Conservation (phyloP, 2,329 filamentous ascomycete genomes). For the Fusarium sp. region DNA sequence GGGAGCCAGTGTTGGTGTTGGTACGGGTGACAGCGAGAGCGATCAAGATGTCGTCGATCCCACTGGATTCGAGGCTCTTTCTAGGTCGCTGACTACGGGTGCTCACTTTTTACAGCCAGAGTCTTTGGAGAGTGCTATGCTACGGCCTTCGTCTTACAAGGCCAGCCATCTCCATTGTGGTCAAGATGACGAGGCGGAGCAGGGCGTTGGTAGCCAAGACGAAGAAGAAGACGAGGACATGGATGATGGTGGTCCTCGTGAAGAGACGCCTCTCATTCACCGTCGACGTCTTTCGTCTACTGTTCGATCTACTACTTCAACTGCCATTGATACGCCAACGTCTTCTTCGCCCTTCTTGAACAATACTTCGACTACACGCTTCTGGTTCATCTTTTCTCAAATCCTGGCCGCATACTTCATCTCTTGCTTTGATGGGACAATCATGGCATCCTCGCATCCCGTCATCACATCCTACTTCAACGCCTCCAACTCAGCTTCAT, state of each 20-base stretch:
- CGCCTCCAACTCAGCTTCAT: constrained; percentile 80
- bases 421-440: constrained; percentile 75
- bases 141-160: constrained; percentile 43
- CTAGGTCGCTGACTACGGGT: constrained; percentile 52
- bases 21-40: constrained; percentile 5
- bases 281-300: constrained; percentile 24
- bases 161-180: constrained; percentile 23
- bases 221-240: constrained; percentile 20
- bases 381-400: constrained; percentile 70
- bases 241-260: constrained; percentile 24
- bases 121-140: constrained; percentile 51
- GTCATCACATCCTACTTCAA: constrained; percentile 84
- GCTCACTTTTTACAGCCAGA: constrained; percentile 55
- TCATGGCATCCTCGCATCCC: constrained; percentile 84
- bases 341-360: constrained; percentile 52
- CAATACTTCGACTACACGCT: constrained; percentile 58
- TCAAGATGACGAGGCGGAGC: constrained; percentile 19
- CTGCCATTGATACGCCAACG: constrained; percentile 15
- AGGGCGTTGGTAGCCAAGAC: constrained; percentile 10
- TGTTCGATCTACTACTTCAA: constrained; percentile 27
- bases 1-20: not conserved
- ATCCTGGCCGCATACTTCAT: constrained; percentile 68
- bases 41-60: constrained; percentile 33
- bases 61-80: constrained; percentile 45
- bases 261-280: constrained; percentile 43